Base-by-base conservation (phyloP, 306 rosid genomes). In the Betula pendula region DNA sequence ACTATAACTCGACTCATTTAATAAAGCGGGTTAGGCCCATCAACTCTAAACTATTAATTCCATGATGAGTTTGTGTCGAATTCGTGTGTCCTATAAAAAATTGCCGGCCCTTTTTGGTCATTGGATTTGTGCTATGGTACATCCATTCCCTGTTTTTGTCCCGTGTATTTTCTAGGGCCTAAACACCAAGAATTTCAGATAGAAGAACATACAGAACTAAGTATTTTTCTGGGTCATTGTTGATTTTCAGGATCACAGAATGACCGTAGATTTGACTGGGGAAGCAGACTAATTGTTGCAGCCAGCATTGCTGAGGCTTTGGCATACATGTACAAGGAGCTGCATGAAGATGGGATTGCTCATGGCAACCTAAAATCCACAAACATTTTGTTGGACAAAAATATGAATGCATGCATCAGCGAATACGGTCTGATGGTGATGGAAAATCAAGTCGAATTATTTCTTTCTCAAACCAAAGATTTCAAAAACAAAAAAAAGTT, bases 351-450 rank as follows among this genome's bases (percentile, higher is more conserved):
- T 58, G 85, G 89, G 51, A 79, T 90, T 78, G 81, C 84, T 51
- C 92, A 89, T 71, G 97, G 94, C 0, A 86, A 92, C 84, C 71
- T 92, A 9, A 92, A 90, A 80, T 90, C 94, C 71, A 89, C 81
- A 44, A 90, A 92, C 88, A 89, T 92, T 77, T 66, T 92, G 43
- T 86, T 92, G 68, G 86, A 82, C 92, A 85, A 68, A 50, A 80
- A 86, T 3, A 89, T 86, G 88, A 82, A 92, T 71, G 86, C 90
- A 27, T 79, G 83, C 84, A 73, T 90, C 48, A 86, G 92, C 55
- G 96, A 92, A 71, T 92, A 92, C 24, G 97, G 96, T 24, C 81
- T 89, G 63, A 81, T 84, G 92, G 75, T 72, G 25, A 71, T 75
- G 3, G 92, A 90, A 68, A 84, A 78, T 70, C 84, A 83, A 77